Base-by-base conservation (phyloP, 805 yeast genomes). In the Priceomyces carsonii region DNA sequence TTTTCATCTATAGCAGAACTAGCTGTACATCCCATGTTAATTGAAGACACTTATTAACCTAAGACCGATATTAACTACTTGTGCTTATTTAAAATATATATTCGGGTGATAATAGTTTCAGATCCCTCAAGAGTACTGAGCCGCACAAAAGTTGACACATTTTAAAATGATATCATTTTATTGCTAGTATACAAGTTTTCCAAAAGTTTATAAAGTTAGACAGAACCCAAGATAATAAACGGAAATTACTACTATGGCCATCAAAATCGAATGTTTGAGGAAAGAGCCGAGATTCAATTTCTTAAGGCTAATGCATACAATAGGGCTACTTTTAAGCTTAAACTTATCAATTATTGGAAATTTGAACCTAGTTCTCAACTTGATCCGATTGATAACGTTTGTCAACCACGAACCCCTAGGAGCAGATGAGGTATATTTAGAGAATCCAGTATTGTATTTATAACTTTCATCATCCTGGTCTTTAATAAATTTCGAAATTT, bases 11-110 rank as follows among this genome's bases (percentile, higher is more conserved):
- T 16, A 17, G 43, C 53, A 6, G 72, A 64, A 57, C 90, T 83
- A 10, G 80, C 74, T 13, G 71, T 50, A 51, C 95, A 85, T 10
- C 95, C 95, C 95, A 85, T 84, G 8, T 15, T 29, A n/a, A n/a
- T n/a, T n/a, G n/a, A n/a, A n/a, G n/a, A n/a, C n/a, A n/a, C n/a
- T 37, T 63, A 61, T 16, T 8, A 17, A 22, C 25, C 10, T 15
- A 8, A n/a, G n/a, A n/a, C n/a, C n/a, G n/a, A n/a, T n/a, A n/a
- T n/a, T n/a, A n/a, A n/a, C n/a, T n/a, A n/a, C n/a, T n/a, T n/a
- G n/a, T n/a, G n/a, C n/a, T n/a, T n/a, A n/a, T n/a, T n/a, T n/a
- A n/a, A n/a, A n/a, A n/a, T n/a, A n/a, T n/a, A n/a, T n/a, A n/a
- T n/a, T n/a, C n/a, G n/a, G n/a, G n/a, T n/a, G n/a, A n/a, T n/a